Percentiles rank a stretch among this genome's conserved stretches.
phyloP scores from a whole-genome alignment of 768 basidiomycete species.

The Gloeopeniophorella convolvens region DNA sequence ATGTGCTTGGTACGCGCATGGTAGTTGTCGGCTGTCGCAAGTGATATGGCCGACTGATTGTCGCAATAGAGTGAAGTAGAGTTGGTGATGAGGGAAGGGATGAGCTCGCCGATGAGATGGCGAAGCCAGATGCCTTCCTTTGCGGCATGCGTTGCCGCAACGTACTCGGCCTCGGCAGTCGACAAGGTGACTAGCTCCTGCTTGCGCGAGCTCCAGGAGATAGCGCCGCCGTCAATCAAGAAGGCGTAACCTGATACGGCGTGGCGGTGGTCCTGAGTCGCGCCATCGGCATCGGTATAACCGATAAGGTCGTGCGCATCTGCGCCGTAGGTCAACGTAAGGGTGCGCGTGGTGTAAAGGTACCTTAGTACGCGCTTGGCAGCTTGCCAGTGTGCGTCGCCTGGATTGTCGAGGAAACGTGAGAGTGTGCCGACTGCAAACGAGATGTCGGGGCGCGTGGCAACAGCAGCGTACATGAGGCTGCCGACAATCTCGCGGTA shows the following conservation, averaged over 20 bases:
- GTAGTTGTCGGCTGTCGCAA: neutral
- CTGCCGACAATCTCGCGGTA: slow-evolving; percentile 29
- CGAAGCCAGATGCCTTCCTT: neutral
- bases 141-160: neutral
- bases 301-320: neutral
- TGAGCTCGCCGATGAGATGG: neutral
- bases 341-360: neutral
- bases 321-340: neutral
- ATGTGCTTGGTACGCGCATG: slow-evolving; percentile 8
- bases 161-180: neutral
- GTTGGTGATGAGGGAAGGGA: neutral
- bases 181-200: neutral
- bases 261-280: neutral
- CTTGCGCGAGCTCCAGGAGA: neutral
- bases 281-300: neutral
- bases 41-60: neutral
- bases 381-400: neutral
- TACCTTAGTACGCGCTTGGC: neutral
- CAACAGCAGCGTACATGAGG: slow-evolving; percentile 30
- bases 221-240: neutral
- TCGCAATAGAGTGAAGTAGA: neutral
- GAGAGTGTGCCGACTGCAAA: slow-evolving; percentile 24
- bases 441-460: slow-evolving; percentile 31
- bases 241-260: neutral
- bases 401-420: neutral